Evolutionary conservation across 1,139 yeast genomes (phyloP).

Genomic region (Lodderomyces parapsilosis): DNA sequence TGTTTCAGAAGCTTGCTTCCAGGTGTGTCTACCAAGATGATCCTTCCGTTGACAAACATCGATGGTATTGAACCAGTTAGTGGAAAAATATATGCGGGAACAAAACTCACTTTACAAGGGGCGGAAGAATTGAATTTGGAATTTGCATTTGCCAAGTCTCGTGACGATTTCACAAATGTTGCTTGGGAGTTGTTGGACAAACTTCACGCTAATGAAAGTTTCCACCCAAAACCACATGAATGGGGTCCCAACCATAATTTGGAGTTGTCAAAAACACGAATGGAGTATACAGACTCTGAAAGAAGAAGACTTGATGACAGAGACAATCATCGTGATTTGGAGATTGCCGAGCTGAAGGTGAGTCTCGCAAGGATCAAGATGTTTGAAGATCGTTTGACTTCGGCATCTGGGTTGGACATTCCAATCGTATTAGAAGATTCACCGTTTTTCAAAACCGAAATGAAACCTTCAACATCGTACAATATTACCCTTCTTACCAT

Average conservation of each 20-base stretch:
- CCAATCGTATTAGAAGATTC: constrained; percentile 69
- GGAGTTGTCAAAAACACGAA: constrained; percentile 18
- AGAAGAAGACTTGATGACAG: constrained; percentile 5
- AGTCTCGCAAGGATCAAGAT: constrained; percentile 55
- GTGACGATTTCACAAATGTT: constrained; percentile 72
- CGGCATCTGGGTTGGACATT: constrained; percentile 60
- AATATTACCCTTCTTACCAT: constrained; percentile 77
- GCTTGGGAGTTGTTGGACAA: constrained; percentile 51
- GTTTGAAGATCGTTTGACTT: constrained; percentile 60
- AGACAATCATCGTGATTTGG: constrained; percentile 6
- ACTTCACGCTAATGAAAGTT: constrained; percentile 26
- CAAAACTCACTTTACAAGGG: constrained; percentile 66
- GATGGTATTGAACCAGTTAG: constrained; percentile 50
- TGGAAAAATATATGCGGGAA: constrained; percentile 60
- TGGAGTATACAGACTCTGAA: constrained; percentile 15
- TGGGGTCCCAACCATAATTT: constrained; percentile 27
- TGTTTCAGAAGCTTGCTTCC: constrained; percentile 82
- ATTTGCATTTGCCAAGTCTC: constrained; percentile 59
- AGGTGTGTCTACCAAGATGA: constrained; percentile 77
- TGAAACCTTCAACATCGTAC: constrained; percentile 52
- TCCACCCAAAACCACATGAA: constrained; percentile 28
- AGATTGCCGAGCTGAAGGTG: constrained; percentile 25
- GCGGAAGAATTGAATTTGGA: constrained; percentile 77
- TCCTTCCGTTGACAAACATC: constrained; percentile 72
- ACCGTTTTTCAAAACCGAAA: constrained; percentile 52